Percentiles rank a stretch among this genome's conserved stretches.
These are phyloP conservation scores for Sugiyamaella xylanicola DNA, from an alignment of 1,139 yeast genomes.

Conservation along the genomic window DNA sequence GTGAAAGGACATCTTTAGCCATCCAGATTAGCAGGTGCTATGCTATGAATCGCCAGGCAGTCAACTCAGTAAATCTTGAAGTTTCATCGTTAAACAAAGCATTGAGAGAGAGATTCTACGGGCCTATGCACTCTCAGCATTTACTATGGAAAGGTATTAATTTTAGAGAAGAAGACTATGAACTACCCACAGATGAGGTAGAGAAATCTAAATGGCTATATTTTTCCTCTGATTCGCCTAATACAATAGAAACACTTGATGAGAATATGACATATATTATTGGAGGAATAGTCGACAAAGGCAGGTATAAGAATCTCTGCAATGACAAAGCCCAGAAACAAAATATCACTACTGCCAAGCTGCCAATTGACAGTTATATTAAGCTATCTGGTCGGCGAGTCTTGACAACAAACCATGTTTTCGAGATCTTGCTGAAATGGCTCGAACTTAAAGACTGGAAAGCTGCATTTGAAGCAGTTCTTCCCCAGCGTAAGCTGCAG, in stretches of 20 bases:
- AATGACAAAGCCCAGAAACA: slow-evolving; percentile 74
- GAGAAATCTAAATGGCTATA: slow-evolving; percentile 57
- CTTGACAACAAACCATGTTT: slow-evolving; percentile 91
- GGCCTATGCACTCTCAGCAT: slow-evolving; percentile 57
- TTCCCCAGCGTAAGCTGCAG: slow-evolving; percentile 74
- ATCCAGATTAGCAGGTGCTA: slow-evolving; percentile 82
- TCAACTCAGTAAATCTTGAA: slow-evolving; percentile 58
- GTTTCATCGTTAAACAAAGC: slow-evolving; percentile 69
- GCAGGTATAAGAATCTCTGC: slow-evolving; percentile 83
- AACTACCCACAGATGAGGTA: slow-evolving; percentile 36
- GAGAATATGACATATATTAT: slow-evolving; percentile 76
- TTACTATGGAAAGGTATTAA: slow-evolving; percentile 65
- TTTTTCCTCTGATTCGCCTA: slow-evolving; percentile 85
- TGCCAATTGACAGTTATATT: slow-evolving; percentile 87
- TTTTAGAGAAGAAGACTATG: slow-evolving; percentile 50
- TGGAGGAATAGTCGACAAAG: slow-evolving; percentile 97
- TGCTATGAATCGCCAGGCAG: slow-evolving; percentile 69
- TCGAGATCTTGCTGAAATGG: slow-evolving; percentile 82
- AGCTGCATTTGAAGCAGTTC: slow-evolving; percentile 75
- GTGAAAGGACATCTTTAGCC: slow-evolving; percentile 73
- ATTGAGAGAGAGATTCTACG: slow-evolving; percentile 68
- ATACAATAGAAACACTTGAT: slow-evolving; percentile 60
- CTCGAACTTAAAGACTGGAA: slow-evolving; percentile 82
- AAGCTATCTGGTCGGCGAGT: slow-evolving; percentile 84
- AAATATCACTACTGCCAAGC: slow-evolving; percentile 71